Percentiles rank a stretch among this genome's conserved stretches.
Evolutionary conservation across 129 eudicot genomes (phyloP).

Genomic region (Flaveria sonorensis): DNA sequence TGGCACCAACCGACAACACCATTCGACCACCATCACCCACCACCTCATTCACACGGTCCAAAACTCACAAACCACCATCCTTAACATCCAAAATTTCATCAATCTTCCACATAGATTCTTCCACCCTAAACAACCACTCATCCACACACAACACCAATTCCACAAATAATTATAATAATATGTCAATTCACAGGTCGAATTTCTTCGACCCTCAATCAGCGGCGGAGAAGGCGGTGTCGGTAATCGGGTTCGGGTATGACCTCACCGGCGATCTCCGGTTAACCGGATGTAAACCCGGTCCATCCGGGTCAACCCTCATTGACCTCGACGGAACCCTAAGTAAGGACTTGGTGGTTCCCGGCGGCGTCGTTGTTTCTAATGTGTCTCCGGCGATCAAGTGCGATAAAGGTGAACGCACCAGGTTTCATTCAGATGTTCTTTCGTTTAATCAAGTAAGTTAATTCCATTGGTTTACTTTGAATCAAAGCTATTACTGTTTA

Average conservation of each 20-base stretch:
- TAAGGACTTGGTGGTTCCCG: conserved; percentile 69
- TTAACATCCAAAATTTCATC: too few species aligned
- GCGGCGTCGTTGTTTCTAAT: conserved; percentile 60
- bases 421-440: conserved; percentile 88
- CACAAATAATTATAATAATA: background rate
- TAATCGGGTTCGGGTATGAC: conserved; percentile 82
- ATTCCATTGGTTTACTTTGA: background rate
- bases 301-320: conserved; percentile 64
- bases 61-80: background rate
- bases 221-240: conserved; percentile 86
- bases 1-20: conserved; percentile 39
- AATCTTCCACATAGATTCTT: too few species aligned
- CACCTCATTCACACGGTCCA: conserved; percentile 41
- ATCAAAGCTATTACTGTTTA: background rate
- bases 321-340: conserved; percentile 49
- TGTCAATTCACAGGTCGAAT: conserved; percentile 54
- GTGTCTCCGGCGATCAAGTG: conserved; percentile 71
- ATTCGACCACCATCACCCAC: conserved; percentile 43
- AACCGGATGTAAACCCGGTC: conserved; percentile 71
- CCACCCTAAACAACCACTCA: background rate
- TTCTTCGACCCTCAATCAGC: conserved; percentile 63
- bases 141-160: background rate
- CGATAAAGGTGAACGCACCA: conserved; percentile 95
- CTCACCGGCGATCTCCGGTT: conserved; percentile 69
- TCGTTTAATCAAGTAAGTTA: conserved; percentile 66